Base-by-base conservation (phyloP, 108 stramenopile genomes). In the Epithemia pelagica region DNA sequence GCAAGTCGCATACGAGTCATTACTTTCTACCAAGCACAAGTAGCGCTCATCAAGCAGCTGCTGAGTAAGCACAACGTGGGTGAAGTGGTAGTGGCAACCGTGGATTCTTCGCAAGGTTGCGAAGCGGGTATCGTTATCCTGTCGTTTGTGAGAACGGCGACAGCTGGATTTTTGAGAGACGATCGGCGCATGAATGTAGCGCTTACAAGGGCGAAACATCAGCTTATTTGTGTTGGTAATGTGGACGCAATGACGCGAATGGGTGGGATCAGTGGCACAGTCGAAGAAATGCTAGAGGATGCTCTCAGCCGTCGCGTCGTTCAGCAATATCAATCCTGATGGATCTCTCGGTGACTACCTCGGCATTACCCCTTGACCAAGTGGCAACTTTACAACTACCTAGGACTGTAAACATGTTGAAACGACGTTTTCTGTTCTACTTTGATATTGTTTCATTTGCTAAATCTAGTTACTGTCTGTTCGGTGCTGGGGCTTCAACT, bases 1-100 rank as follows among this genome's bases (percentile, higher is more conserved):
- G 31, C 64, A n/a, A 76, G 88, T 59, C 82, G 71, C 58, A 66
- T 95, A 30, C 76, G 93, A 2, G 79, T 95, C 31, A 91, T 95
- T 29, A 95, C 93, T 8, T 95, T 95, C 66, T 95, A 95, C 30
- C 76, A 82, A 59, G 93, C 79, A 2, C 93, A 95, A 77, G 88
- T 86, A 2, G 32, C 65, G 8, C 55, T 81, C 27, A 77, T 95
- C 25, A 77, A 82, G 65, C 64, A 62, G 2, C 22, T 78, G 18
- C 75, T 95, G 20, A 57, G 58, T 0, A 63, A 75, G 67, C 69
- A 61, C 30, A 58, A 75, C 18, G 37, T 46, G 15, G 37, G 37
- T 10, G 37, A 46, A 10, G 81, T 88, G 18, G 54, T 85, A 7
- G 90, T 95, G 51, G 83, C 86, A 18, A 95, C 90, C 2, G 90